Base-by-base conservation (phyloP, 306 rosid species). In the Quercus cerris region DNA sequence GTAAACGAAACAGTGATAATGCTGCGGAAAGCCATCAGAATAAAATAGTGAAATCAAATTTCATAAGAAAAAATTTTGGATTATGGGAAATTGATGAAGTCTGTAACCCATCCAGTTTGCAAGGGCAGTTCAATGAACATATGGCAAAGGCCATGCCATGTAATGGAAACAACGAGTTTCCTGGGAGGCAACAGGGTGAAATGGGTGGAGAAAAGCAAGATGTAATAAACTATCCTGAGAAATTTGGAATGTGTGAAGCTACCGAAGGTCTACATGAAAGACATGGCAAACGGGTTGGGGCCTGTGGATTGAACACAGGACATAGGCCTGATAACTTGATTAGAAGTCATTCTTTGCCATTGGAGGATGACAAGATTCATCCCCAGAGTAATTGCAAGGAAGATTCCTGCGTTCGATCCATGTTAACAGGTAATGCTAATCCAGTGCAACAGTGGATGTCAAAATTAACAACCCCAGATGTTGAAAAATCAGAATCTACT, bases 391-490 rank as follows among this genome's bases (percentile, higher is more conserved):
- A 78, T 70, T 83, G 85, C 89, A 76, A 58, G 75, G 87, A 80
- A 79, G 84, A 81, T 61, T 38, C 83, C 70, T 77, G 77, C 77
- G 62, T 81, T 52, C 78, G 70, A n/a, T 64, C 88, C 41, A 81
- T 77, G 59, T 67, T 83, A 73, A 79, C 80, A 19, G 81, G 84
- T 73, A 83, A 81, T 70, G 75, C 72, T 38, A 91, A 90, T 80
- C 81, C 91, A 62, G 77, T 79, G 6, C 87, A 81, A 84, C 80
- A 56, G 17, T 86, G 86, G 93, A 92, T 80, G 77, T 78, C 89
- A 7, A 87, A 80, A 70, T 64, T 81, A 68, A 70, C 33, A 8
- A 58, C 79, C 80, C 83, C 87, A 6, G 83, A 87, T 67, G 82
- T 86, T 54, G 85, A 77, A 58, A 77, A 78, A 63, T 75, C 82